Base-by-base conservation (phyloP, 2,329 filamentous ascomycete species). In the Beauveria bassiana region DNA sequence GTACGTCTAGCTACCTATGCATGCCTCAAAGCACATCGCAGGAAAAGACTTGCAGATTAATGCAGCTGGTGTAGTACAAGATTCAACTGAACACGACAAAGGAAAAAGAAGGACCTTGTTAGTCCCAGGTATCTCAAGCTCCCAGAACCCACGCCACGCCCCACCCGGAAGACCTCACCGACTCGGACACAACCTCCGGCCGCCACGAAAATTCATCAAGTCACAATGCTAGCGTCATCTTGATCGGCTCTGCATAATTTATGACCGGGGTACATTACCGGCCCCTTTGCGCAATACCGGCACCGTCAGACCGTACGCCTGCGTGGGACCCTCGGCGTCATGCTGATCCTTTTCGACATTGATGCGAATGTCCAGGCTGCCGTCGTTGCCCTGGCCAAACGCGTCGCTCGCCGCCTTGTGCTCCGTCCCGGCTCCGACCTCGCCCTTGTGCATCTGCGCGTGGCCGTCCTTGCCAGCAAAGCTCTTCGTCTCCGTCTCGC, bases 321-420 rank as follows among this genome's bases (percentile, higher is more conserved):
- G 81, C 0, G 95, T 98, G 66, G 83, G 85, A 43, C 95, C 95
- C 42, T 89, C 80, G 2, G 86, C 85, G 71, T 98, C 86, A 68
- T 88, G 86, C 70, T 96, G 90, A 71, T 93, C 86, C 64, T 93
- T 86, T 75, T 99, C 95, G 65, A 97, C 87, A 62, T 92, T 89
- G 68, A 99, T 85, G 61, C 86, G 87, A 55, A 98, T 86, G 68
- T 97, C 91, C 5, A 99, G 81, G 10, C 84, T 78, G 68, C 82
- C 80, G 76, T 88, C 79, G 72, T 80, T 71, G 67, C 76, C 74
- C 72, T 78, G 74, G 66, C 88, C 77, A 74, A 87, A 74, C 69
- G 83, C 70, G 64, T 70, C 68, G n/a, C 75, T 71, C 0, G 91
- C 89, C 14, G 92, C 90, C 62, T 84, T 85, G 77, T 97, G 92